These are phyloP conservation scores for Calcarisporium arbuscula DNA, from an alignment of 2,329 filamentous ascomycete genomes.

Conservation along the genomic window DNA sequence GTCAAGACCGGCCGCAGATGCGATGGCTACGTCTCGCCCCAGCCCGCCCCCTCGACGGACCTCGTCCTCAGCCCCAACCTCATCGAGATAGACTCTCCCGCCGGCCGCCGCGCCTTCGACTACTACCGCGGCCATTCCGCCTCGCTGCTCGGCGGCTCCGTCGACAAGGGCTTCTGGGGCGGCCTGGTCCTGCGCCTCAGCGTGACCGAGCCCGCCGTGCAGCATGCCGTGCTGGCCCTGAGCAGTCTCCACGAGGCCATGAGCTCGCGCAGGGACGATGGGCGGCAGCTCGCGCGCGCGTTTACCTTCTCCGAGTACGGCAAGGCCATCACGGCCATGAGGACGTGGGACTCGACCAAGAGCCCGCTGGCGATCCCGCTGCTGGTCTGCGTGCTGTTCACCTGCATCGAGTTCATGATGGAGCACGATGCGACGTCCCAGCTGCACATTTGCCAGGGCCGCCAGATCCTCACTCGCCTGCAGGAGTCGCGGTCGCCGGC, in stretches of 20 bases:
- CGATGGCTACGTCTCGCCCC: constrained; percentile 41
- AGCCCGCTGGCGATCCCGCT: constrained; percentile 26
- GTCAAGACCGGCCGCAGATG: constrained; percentile 49
- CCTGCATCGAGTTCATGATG: constrained; percentile 48
- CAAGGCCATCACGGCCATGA: constrained; percentile 37
- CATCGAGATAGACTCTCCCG: constrained; percentile 14
- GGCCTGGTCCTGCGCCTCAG: constrained; percentile 39
- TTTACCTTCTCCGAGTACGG: constrained; percentile 35
- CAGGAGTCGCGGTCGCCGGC: constrained; percentile 19
- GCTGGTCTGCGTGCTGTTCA: constrained; percentile 43
- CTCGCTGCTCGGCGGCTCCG: constrained; percentile 34
- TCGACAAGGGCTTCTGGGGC: constrained; percentile 37
- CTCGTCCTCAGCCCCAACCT: constrained; percentile 9
- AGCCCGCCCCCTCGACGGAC: constrained; percentile 12
- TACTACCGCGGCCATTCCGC: constrained; percentile 29
- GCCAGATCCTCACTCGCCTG: constrained; percentile 32
- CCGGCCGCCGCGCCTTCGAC: constrained; percentile 23
- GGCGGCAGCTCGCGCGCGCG: constrained; percentile 12
- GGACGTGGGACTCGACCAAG: constrained; percentile 27
- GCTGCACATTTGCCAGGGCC: constrained; percentile 37
- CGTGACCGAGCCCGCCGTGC: constrained; percentile 37
- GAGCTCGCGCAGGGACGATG: constrained; percentile 13
- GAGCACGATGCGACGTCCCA: constrained; percentile 40
- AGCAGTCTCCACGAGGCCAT: constrained; percentile 38
- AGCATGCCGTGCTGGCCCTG: constrained; percentile 43